These are phyloP conservation scores for Plasmodium vivax DNA, from an alignment of 169 alveolate species.

Conservation along the genomic window DNA sequence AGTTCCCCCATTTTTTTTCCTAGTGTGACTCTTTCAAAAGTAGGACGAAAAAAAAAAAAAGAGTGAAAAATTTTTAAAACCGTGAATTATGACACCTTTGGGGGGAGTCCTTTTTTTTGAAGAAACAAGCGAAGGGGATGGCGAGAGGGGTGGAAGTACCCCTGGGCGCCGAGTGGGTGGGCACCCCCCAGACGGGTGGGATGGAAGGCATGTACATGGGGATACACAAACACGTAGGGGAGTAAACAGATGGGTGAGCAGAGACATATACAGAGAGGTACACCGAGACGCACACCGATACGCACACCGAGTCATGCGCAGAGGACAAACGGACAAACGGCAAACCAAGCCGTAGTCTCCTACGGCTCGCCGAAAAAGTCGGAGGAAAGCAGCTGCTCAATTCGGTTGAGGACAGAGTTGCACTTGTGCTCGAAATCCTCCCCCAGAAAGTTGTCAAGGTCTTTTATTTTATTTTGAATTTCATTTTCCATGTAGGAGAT, in stretches of 20 bases:
- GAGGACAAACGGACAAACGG: not conserved
- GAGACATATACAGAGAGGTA: not conserved
- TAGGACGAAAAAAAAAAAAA: not conserved
- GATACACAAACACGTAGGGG: not conserved
- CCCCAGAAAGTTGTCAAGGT: conserved; percentile 32
- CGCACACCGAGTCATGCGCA: not conserved
- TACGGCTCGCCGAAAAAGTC: conserved; percentile 31
- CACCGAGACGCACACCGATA: not conserved
- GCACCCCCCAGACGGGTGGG: not conserved
- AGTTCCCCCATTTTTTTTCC: not conserved
- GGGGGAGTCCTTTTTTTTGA: not conserved
- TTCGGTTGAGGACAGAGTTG: conserved; percentile 44
- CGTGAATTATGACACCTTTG: not conserved
- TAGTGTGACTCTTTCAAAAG: not conserved
- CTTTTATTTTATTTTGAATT: conserved; percentile 62
- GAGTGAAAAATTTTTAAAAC: not conserved
- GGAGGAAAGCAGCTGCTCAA: conserved; percentile 57
- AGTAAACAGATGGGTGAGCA: not conserved
- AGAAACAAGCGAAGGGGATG: not conserved
- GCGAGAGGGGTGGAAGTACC: not conserved
- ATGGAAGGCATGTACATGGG: not conserved
- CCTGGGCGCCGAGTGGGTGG: not conserved
- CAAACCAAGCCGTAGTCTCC: not conserved
- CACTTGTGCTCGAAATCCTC: conserved; percentile 39
- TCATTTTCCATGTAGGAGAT: conserved; percentile 73